A percentile compares a stretch with the other conserved stretches of the same genome.
phyloP scores from a whole-genome alignment of 1,139 yeast species.

The Yamadazyma aaseri region DNA sequence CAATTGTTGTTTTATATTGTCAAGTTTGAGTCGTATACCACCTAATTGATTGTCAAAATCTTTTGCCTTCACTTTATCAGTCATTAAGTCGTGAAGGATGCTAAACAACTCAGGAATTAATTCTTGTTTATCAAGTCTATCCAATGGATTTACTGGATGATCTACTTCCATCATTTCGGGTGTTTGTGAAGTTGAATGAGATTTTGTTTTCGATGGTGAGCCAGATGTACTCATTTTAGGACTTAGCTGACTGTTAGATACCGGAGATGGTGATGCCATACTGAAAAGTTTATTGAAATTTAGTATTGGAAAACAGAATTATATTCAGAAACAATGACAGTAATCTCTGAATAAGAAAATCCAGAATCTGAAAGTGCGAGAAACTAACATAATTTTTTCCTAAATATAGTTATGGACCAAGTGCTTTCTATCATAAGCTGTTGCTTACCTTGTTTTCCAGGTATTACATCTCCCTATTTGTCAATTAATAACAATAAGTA shows the following conservation, averaged over 20 bases:
- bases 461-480: slow-evolving; percentile 44
- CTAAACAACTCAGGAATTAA: slow-evolving; percentile 40
- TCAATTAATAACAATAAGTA: slow-evolving; percentile 51
- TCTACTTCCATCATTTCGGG: slow-evolving; percentile 3
- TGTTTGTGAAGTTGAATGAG: background rate
- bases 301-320: too few relatives aligned
- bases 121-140: slow-evolving; percentile 30
- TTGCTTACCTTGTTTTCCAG: slow-evolving; percentile 46
- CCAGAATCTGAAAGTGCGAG: too few relatives aligned
- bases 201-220: background rate
- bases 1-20: slow-evolving; percentile 29
- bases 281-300: too few relatives aligned
- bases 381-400: too few relatives aligned
- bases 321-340: too few relatives aligned
- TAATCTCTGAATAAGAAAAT: too few relatives aligned
- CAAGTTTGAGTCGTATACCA: slow-evolving; percentile 37
- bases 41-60: slow-evolving; percentile 49
- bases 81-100: slow-evolving; percentile 34
- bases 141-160: slow-evolving; percentile 18
- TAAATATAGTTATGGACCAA: slow-evolving; percentile 11
- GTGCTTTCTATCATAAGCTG: slow-evolving; percentile 22
- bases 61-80: slow-evolving; percentile 38
- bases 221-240: background rate
- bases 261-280: too few relatives aligned
- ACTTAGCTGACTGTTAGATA: too few relatives aligned